Base-by-base conservation (phyloP, 257 asterid species). In the Marsdenia floribunda region DNA sequence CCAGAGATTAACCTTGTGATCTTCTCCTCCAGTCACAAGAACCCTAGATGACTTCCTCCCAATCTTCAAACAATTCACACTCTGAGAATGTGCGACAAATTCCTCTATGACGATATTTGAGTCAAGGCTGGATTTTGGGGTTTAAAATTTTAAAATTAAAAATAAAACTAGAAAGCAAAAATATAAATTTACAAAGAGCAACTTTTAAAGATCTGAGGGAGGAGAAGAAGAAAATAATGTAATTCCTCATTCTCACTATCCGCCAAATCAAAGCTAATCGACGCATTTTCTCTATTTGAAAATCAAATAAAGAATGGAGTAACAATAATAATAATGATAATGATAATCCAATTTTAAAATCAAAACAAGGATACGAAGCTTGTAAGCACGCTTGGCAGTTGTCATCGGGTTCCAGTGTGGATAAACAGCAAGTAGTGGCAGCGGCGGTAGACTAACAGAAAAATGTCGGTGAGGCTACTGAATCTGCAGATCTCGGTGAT, bases 11-110 rank as follows among this genome's bases (percentile, higher is more conserved):
- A 94, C 99, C 83, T 92, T 92, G 80, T 94, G 97, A 88, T 94
- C 99, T 89, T 94, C 99, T 73, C 99, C 99, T 74, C 99, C 99
- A 16, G 99, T 94, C 76, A 94, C 92, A 75, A 94, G 96, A 86
- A 94, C 96, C 87, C 99, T 83, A 60, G 97, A 90, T 60, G 97
- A 89, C 79, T 89, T 92, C 82, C 97, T 86, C 81, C 99, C 99
- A 60, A 94, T 92, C 88, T 94, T 94, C 73, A 94, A 86, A 88
- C 99, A 92, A 86, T 94, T 94, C 29, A 94, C 99, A 80, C 92
- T 90, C 82, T 79, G 87, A 59, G 99, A 88, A 88, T 94, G 99
- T 53, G 99, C 99, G 81, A 94, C 99, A 79, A 94, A 94, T 86
- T 94, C 99, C 99, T 94, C 99, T 94, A 77, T 52, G 9, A 80